Evolutionary conservation across 345 rosid genomes (phyloP).

Genomic region (Populus alba): DNA sequence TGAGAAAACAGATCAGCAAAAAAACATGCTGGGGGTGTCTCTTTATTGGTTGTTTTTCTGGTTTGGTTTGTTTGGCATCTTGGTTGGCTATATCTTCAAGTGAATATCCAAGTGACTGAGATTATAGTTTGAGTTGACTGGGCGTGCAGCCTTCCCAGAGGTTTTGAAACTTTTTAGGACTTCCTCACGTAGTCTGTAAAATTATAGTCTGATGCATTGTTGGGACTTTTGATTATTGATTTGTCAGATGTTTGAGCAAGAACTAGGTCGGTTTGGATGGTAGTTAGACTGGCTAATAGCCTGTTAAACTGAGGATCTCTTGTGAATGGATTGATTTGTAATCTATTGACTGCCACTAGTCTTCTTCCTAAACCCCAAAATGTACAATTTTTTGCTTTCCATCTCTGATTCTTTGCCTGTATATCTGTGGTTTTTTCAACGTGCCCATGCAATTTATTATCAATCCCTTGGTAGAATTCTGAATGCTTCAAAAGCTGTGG

Average conservation of each 20-base stretch:
- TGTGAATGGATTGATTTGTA: neutral
- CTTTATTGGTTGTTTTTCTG: slow-evolving; percentile 46
- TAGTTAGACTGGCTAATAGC: neutral
- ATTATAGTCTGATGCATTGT: neutral
- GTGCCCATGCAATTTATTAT: neutral
- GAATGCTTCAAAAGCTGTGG: neutral
- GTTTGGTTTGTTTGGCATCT: slow-evolving; percentile 53
- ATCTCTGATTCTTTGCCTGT: neutral
- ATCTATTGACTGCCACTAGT: neutral
- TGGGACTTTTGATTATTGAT: neutral
- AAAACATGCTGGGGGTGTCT: slow-evolving; percentile 42
- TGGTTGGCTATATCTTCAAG: slow-evolving; percentile 57
- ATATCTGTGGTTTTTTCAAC: neutral
- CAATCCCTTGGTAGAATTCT: neutral
- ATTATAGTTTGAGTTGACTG: slow-evolving; percentile 3
- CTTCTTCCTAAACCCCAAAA: neutral
- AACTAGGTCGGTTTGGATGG: neutral
- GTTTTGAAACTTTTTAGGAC: neutral
- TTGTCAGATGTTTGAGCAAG: neutral
- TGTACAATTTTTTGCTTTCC: neutral
- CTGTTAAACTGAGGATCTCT: neutral
- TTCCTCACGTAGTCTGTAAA: slow-evolving; percentile 1
- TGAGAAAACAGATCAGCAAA: slow-evolving; percentile 50
- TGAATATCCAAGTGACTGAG: slow-evolving; percentile 11
- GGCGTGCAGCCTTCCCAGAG: neutral